Evolutionary conservation across 345 rosid genomes (phyloP).

Genomic region (Bruguiera sexangula): DNA sequence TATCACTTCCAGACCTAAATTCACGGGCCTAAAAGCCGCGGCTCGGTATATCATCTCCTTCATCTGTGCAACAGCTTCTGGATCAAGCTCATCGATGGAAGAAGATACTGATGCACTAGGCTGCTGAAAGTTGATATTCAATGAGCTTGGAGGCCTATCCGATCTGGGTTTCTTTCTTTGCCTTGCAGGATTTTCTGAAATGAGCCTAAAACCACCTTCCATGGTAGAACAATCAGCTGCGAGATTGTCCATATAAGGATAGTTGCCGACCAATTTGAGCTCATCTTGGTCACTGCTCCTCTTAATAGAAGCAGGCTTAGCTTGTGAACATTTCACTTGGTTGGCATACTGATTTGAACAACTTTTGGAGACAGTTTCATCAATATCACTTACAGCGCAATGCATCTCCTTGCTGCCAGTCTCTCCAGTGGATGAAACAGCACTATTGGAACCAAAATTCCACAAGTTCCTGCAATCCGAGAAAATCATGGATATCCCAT

Average conservation of each 20-base stretch:
- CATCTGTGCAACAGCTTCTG: conserved; percentile 87
- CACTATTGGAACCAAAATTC: conserved; percentile 47
- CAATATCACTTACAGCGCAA: conserved; percentile 29
- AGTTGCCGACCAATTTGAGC: neutral
- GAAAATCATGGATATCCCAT: conserved; percentile 65
- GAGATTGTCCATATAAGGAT: conserved; percentile 41
- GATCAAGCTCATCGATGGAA: conserved; percentile 66
- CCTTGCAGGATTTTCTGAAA: conserved; percentile 43
- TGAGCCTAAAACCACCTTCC: conserved; percentile 50
- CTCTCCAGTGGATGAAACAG: conserved; percentile 76
- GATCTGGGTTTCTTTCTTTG: conserved; percentile 49
- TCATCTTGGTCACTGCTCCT: conserved; percentile 35
- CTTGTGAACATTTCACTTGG: conserved; percentile 12
- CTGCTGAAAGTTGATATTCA: conserved; percentile 74
- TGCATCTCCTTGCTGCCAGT: conserved; percentile 47
- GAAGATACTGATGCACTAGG: conserved; percentile 45
- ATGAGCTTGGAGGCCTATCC: conserved; percentile 48
- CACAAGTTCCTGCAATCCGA: conserved; percentile 55
- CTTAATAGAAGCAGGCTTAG: conserved; percentile 31
- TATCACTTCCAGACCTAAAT: conserved; percentile 53
- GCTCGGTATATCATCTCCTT: conserved; percentile 91
- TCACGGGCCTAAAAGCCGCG: conserved; percentile 86
- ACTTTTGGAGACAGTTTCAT: conserved; percentile 37
- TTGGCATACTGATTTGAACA: conserved; percentile 31
- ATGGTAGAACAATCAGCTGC: conserved; percentile 24